Evolutionary conservation across 106 monocot genomes (phyloP).

Genomic region (Dendrobium nobile): DNA sequence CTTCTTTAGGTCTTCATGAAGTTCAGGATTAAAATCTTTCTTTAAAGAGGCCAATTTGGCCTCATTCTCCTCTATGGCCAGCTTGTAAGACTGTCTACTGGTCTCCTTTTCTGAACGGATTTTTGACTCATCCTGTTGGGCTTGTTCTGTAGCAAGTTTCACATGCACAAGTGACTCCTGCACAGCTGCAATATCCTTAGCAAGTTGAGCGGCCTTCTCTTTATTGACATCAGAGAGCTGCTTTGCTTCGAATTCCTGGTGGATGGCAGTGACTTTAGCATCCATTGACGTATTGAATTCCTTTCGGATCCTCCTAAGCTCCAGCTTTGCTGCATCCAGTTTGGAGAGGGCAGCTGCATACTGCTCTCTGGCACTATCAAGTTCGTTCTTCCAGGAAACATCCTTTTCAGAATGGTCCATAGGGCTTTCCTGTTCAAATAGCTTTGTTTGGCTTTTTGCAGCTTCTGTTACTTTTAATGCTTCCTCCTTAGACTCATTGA

Average conservation of each 20-base stretch:
- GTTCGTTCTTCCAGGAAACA: slow-evolving; percentile 24
- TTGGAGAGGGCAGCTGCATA: slow-evolving; percentile 37
- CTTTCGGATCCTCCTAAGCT: slow-evolving; percentile 46
- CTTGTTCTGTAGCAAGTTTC: slow-evolving; percentile 55
- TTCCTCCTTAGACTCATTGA: slow-evolving; percentile 44
- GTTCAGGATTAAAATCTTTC: slow-evolving; percentile 52
- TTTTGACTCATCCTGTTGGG: slow-evolving; percentile 38
- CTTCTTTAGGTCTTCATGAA: slow-evolving; percentile 23
- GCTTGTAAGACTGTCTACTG: slow-evolving; percentile 27
- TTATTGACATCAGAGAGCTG: slow-evolving; percentile 31
- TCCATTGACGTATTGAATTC: slow-evolving; percentile 54
- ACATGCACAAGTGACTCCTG: slow-evolving; percentile 59
- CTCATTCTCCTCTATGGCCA: slow-evolving; percentile 38
- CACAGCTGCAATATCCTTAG: slow-evolving; percentile 43
- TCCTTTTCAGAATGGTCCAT: slow-evolving; percentile 13
- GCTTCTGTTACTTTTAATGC: slow-evolving; percentile 41
- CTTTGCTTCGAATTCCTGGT: slow-evolving; percentile 48
- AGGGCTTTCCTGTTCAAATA: slow-evolving; percentile 23
- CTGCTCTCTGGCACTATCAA: slow-evolving; percentile 42
- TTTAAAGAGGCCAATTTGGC: slow-evolving; percentile 38
- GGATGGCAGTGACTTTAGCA: slow-evolving; percentile 38
- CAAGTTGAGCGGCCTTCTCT: slow-evolving; percentile 43
- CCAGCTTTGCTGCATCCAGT: slow-evolving; percentile 58
- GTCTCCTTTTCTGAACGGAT: slow-evolving; percentile 48
- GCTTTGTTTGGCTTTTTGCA: slow-evolving; percentile 32